A percentile compares a stretch with the other conserved stretches of the same genome.
phyloP scores from a whole-genome alignment of 1,139 yeast genomes.

The Lodderomyces jiufengensis region DNA sequence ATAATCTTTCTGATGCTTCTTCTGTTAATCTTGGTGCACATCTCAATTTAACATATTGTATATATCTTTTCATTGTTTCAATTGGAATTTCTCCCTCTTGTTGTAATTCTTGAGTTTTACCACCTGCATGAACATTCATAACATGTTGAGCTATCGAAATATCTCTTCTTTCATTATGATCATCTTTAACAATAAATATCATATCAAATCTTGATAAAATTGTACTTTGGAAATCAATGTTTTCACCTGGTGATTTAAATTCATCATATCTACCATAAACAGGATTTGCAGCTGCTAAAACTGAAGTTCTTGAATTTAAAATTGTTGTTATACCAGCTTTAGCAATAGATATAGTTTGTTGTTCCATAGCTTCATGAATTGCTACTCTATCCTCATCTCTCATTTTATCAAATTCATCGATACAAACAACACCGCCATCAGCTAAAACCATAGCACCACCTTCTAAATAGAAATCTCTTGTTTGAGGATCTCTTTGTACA shows the following conservation, averaged over 20 bases:
- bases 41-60: conserved; percentile 81
- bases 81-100: conserved; percentile 84
- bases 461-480: conserved; percentile 90
- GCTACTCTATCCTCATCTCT: conserved; percentile 99
- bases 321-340: conserved; percentile 98
- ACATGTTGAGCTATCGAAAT: conserved; percentile 91
- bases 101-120: conserved; percentile 46
- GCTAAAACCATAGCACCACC: conserved; percentile 99
- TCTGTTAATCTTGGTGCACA: conserved; percentile 92
- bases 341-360: conserved; percentile 98
- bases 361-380: conserved; percentile 99
- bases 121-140: conserved; percentile 89
- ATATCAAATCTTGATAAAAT: conserved; percentile 96
- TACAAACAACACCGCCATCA: conserved; percentile 98
- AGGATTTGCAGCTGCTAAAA: conserved; percentile 97
- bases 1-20: conserved; percentile 85
- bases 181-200: conserved; percentile 97
- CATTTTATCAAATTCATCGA: conserved; percentile 99
- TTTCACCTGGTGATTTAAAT: conserved; percentile 94
- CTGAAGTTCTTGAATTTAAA: conserved; percentile 91
- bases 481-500: conserved; percentile 84
- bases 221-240: conserved; percentile 95
- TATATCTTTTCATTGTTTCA: conserved; percentile 85
- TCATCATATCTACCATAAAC: conserved; percentile 96
- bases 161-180: conserved; percentile 84